phyloP scores from a whole-genome alignment of 2,329 filamentous ascomycete species.

The Ophiostoma himal-ulmi region DNA sequence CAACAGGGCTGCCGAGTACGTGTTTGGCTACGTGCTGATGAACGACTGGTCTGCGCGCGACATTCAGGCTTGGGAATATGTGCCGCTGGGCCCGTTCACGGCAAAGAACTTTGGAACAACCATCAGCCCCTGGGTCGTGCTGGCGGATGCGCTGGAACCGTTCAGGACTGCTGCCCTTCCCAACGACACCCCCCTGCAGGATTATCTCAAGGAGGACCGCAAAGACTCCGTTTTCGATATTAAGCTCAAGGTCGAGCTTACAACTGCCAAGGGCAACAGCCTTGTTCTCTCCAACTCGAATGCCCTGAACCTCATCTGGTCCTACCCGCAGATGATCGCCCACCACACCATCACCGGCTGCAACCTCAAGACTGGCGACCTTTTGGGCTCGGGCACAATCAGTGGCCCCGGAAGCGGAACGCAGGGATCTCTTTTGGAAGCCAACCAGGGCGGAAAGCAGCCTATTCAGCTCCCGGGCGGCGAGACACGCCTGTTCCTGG shows the following conservation, averaged over 20 bases:
- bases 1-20: slow-evolving; percentile 58
- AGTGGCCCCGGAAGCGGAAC: slow-evolving; percentile 37
- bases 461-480: not conserved
- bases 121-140: slow-evolving; percentile 73
- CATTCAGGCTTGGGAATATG: slow-evolving; percentile 78
- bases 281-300: slow-evolving; percentile 41
- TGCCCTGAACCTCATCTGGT: slow-evolving; percentile 43
- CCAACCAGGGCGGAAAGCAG: slow-evolving; percentile 40
- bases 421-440: slow-evolving; percentile 42
- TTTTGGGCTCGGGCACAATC: slow-evolving; percentile 76
- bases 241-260: slow-evolving; percentile 25
- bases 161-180: slow-evolving; percentile 41
- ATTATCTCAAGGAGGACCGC: too few species aligned
- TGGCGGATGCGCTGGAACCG: slow-evolving; percentile 66
- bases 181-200: slow-evolving; percentile 45
- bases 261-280: slow-evolving; percentile 43
- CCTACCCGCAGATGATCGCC: slow-evolving; percentile 76
- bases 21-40: slow-evolving; percentile 76
- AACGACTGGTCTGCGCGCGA: slow-evolving; percentile 86
- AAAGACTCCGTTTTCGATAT: slow-evolving; percentile 29
- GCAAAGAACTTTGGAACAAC: slow-evolving; percentile 77
- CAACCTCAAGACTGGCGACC: slow-evolving; percentile 65
- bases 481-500: not conserved
- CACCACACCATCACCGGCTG: slow-evolving; percentile 76
- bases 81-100: slow-evolving; percentile 76